Evolutionary conservation across 169 alveolate genomes (phyloP).

Genomic region (Plasmodium sp.): DNA sequence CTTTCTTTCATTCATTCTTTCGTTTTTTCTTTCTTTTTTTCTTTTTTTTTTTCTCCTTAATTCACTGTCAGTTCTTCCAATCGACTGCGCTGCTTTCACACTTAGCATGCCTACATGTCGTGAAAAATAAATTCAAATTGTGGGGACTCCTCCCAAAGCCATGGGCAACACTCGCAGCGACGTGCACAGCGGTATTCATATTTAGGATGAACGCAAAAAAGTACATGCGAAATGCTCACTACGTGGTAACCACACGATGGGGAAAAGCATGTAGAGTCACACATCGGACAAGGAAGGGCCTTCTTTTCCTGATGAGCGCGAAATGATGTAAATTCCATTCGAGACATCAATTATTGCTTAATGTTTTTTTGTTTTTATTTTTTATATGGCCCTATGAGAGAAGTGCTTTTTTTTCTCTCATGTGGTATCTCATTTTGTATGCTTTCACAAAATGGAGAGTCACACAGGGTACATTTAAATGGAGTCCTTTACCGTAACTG

Average conservation of each 20-base stretch:
- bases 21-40: neutral
- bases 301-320: neutral
- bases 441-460: neutral
- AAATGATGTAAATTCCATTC: neutral
- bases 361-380: no score
- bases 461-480: neutral
- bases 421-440: neutral
- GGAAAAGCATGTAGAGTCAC: neutral
- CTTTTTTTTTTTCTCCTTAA: no score
- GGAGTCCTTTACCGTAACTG: neutral
- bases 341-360: neutral
- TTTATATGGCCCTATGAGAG: neutral
- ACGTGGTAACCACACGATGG: neutral
- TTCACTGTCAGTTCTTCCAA: neutral
- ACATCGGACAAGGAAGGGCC: neutral
- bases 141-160: neutral
- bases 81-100: neutral
- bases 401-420: neutral
- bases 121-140: neutral
- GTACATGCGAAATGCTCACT: neutral
- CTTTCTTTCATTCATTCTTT: neutral
- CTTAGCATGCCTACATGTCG: neutral
- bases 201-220: neutral
- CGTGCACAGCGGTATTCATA: neutral
- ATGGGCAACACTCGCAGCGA: neutral